Conservation (phyloP, 208 protist species). For the Acanthamoeba healyi region DNA sequence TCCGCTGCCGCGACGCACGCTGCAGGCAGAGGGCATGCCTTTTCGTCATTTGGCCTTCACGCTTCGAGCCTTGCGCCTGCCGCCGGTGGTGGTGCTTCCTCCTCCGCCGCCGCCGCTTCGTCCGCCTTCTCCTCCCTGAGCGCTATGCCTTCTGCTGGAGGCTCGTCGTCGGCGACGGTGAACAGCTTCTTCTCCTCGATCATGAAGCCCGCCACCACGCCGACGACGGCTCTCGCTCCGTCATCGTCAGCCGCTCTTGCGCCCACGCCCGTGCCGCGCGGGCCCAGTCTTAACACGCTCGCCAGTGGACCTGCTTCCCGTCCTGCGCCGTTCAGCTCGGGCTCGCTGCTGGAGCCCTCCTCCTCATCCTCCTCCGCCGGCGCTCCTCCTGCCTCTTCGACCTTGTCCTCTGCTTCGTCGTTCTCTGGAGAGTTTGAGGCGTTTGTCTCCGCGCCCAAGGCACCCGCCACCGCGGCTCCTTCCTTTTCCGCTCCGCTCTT, state of each 20-base stretch:
- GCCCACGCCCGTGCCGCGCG: not conserved
- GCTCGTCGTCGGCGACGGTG: not conserved
- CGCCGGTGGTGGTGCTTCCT: too few relatives aligned
- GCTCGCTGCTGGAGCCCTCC: not conserved
- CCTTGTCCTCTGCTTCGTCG: not conserved
- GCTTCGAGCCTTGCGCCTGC: not conserved
- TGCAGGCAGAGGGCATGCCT: too few relatives aligned
- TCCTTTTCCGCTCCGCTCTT: not conserved
- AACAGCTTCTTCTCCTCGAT: constrained; percentile 31
- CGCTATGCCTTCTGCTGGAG: not conserved
- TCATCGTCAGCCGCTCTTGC: not conserved
- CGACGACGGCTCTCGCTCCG: not conserved
- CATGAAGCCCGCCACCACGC: not conserved
- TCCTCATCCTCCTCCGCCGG: too few relatives aligned
- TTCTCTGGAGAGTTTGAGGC: not conserved
- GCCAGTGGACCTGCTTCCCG: not conserved
- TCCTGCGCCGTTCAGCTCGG: not conserved
- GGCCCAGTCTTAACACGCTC: not conserved
- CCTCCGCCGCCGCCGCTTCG: not conserved
- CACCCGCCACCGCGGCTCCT: not conserved
- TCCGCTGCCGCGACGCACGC: not conserved
- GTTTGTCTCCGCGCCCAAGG: not conserved
- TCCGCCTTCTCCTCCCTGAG: not conserved
- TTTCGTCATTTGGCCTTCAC: not conserved
- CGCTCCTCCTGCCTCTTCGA: not conserved